Base-by-base conservation (phyloP, 192 early-diverging fungal species). In the Dissophora globulifera region DNA sequence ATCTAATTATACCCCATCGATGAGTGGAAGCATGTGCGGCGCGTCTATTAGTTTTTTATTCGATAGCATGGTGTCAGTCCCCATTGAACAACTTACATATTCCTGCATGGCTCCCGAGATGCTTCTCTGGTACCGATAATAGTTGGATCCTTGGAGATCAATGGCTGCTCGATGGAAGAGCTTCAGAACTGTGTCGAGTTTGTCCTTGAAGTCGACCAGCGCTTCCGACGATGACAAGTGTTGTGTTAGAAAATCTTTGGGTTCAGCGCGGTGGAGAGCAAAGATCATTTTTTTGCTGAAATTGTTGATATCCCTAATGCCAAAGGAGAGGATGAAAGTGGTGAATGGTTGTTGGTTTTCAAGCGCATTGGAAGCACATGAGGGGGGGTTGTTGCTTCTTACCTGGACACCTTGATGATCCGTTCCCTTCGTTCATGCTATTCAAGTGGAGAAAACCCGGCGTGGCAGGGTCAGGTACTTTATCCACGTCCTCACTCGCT, bases 211-310 rank as follows among this genome's bases (percentile, higher is more conserved):
- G 20, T 76, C 72, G n/a, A 33, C 0, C 19, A 76, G 8, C 2
- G 72, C 63, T 23, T 76, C 72, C 0, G 72, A 76, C 2, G 58
- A 1, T 3, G 50, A 20, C 2, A 64, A 47, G 29, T 56, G 56
- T 31, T 76, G 72, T 12, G 72, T 58, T 25, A 67, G 63, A 26
- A 31, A 76, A 6, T 67, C 72, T 19, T 50, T 76, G 50, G 72
- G 72, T 29, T 76, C 63, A 10, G 64, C 72, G 7, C 72, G 72
- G 41, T 76, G 72, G 11, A 76, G 64, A 0, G 72, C 50, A 59
- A 76, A 76, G 33, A 76, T 76, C 72, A 76, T 76, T 31, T 76
- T 65, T 61, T 76, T 76, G 40, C 72, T 76, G 19, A 76, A 49
- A 38, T 55, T 76, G 46, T 60, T 76, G 53, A 76, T 76, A 26